Conservation (phyloP, 495 filamentous ascomycete genomes). For the Haplographium delicatum region DNA sequence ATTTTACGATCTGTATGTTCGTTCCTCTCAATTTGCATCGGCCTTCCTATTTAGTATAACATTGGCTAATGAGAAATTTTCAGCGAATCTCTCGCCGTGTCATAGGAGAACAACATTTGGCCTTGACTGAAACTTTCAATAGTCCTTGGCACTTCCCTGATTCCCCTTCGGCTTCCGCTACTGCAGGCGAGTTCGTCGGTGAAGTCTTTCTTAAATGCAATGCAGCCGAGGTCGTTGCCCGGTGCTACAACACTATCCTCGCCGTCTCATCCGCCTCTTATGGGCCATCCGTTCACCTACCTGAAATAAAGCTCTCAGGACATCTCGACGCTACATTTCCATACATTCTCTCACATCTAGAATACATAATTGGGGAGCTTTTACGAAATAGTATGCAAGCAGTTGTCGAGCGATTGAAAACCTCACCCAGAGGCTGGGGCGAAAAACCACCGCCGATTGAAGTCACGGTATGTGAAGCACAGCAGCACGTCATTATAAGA, state of each 20-base stretch:
- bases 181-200: conserved; percentile 75
- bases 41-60: conserved; percentile 6
- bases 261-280: conserved; percentile 67
- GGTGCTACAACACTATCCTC: conserved; percentile 68
- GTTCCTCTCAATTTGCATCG: background rate
- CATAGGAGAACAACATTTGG: conserved; percentile 95
- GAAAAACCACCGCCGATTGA: conserved; percentile 71
- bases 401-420: conserved; percentile 63
- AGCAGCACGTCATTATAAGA: conserved; percentile 93
- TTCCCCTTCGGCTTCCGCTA: conserved; percentile 50
- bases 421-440: conserved; percentile 23
- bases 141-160: conserved; percentile 87
- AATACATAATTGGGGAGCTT: conserved; percentile 96
- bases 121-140: conserved; percentile 94
- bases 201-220: conserved; percentile 95
- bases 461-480: conserved; percentile 89
- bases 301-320: conserved; percentile 78
- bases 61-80: background rate
- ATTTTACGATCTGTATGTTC: conserved; percentile 75
- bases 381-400: conserved; percentile 93
- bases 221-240: conserved; percentile 80
- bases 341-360: conserved; percentile 90
- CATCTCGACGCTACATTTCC: conserved; percentile 89
- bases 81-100: conserved; percentile 91
- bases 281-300: conserved; percentile 60